Conservation (phyloP, 2,329 filamentous ascomycete species). For the Exophiala mesophila region DNA sequence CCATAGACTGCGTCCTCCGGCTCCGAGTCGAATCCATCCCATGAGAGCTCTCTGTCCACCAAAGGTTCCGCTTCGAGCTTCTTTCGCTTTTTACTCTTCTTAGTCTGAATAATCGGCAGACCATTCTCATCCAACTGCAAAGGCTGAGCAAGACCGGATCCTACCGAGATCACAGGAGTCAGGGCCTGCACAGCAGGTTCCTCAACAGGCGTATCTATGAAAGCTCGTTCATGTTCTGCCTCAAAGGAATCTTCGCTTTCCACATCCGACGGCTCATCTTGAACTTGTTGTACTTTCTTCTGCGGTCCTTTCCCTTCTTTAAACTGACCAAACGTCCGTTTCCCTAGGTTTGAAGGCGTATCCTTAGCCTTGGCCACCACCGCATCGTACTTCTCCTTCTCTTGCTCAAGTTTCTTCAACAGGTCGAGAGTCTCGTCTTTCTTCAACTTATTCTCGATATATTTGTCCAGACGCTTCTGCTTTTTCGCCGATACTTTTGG, state of each 20-base stretch:
- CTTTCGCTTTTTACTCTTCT: conserved; percentile 62
- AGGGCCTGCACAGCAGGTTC: background rate
- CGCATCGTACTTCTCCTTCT: conserved; percentile 70
- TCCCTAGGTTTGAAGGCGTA: conserved; percentile 64
- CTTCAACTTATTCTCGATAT: conserved; percentile 82
- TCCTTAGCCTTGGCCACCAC: conserved; percentile 51
- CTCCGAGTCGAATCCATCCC: conserved; percentile 43
- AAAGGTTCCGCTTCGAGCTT: conserved; percentile 28
- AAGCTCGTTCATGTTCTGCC: conserved; percentile 30
- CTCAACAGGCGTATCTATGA: conserved; percentile 37
- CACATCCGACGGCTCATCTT: conserved; percentile 14
- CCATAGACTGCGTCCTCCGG: conserved; percentile 32
- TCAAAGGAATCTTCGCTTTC: conserved; percentile 28
- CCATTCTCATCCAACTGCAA: conserved; percentile 75
- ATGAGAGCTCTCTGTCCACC: conserved; percentile 36
- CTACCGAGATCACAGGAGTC: conserved; percentile 33
- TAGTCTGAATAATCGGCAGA: conserved; percentile 68
- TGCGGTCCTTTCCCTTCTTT: background rate
- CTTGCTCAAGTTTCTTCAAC: conserved; percentile 76
- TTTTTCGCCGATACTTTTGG: conserved; percentile 60
- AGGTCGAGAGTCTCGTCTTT: conserved; percentile 88
- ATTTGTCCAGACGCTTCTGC: conserved; percentile 63
- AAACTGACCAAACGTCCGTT: conserved; percentile 63
- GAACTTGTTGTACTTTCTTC: background rate
- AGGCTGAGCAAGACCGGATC: conserved; percentile 81